A percentile compares a stretch with the other conserved stretches of the same genome.
phyloP scores from a whole-genome alignment of 805 yeast species.

The Cyberlindnera mycetangii region DNA sequence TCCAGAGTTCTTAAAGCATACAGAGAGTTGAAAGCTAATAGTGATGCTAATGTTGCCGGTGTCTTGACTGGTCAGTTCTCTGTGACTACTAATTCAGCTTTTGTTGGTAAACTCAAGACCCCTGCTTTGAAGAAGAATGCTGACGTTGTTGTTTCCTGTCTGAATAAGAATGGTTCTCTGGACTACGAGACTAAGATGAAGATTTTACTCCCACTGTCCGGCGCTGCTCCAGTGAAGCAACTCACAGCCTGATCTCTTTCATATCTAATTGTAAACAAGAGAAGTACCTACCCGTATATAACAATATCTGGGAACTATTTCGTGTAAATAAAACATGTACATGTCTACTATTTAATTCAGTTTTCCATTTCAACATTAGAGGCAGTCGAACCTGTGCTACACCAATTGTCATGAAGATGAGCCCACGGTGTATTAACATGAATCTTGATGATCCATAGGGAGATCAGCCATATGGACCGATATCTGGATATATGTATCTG shows the following conservation, averaged over 20 bases:
- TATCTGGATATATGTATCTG: too few relatives aligned
- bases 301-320: too few relatives aligned
- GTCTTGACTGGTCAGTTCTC: constrained; percentile 21
- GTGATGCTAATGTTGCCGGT: constrained; percentile 17
- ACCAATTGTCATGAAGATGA: too few relatives aligned
- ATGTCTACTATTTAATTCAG: not conserved
- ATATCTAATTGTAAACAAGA: not conserved
- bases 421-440: not conserved
- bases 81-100: constrained; percentile 4
- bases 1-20: constrained; percentile 25
- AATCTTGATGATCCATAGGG: too few relatives aligned
- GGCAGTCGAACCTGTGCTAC: too few relatives aligned
- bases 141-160: constrained; percentile 23
- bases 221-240: constrained; percentile 28
- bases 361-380: too few relatives aligned
- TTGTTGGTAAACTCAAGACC: constrained; percentile 18
- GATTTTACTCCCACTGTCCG: constrained; percentile 28
- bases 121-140: constrained; percentile 25
- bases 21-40: constrained; percentile 14
- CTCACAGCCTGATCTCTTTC: constrained; percentile 11
- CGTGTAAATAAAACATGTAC: constrained; percentile 4
- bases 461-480: too few relatives aligned
- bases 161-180: constrained; percentile 26
- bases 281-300: too few relatives aligned
- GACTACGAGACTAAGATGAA: constrained; percentile 23